Percentiles rank a stretch among this genome's conserved stretches.
Evolutionary conservation across 441 rosid genomes (phyloP).

Genomic region (Euphorbia corollata): DNA sequence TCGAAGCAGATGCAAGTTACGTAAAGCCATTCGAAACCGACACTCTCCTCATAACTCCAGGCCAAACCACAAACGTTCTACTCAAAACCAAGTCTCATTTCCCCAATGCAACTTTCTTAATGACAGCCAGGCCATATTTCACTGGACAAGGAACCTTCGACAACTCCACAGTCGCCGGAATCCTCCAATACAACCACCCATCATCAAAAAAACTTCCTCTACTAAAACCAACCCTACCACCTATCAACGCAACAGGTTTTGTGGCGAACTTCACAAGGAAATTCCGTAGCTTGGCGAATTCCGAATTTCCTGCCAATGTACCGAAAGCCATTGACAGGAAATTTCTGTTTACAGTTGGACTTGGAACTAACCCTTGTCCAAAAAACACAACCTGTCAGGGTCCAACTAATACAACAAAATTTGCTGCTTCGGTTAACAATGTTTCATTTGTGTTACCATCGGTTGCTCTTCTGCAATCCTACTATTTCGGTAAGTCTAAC

Average conservation of each 20-base stretch:
- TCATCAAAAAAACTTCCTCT: conserved; percentile 19
- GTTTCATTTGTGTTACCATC: conserved; percentile 47
- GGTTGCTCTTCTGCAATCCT: conserved; percentile 42
- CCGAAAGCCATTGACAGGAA: conserved; percentile 41
- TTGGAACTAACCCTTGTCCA: conserved; percentile 56
- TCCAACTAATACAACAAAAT: conserved; percentile 41
- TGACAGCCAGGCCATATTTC: conserved; percentile 65
- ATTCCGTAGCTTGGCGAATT: conserved; percentile 46
- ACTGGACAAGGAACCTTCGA: conserved; percentile 55
- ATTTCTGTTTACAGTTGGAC: conserved; percentile 50
- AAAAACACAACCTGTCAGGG: conserved; percentile 64
- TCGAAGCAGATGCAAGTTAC: conserved; percentile 68
- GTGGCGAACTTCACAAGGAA: conserved; percentile 40
- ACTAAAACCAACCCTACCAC: conserved; percentile 40
- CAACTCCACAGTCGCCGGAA: conserved; percentile 50
- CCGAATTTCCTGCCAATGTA: conserved; percentile 49
- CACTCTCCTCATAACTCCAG: conserved; percentile 42
- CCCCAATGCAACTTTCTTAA: conserved; percentile 47
- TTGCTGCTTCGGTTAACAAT: conserved; percentile 59
- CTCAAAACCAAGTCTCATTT: conserved; percentile 42
- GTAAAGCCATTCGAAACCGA: conserved; percentile 58
- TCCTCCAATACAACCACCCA: conserved; percentile 46
- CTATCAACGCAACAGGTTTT: conserved; percentile 37
- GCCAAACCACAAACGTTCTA: conserved; percentile 70
- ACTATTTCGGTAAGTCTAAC: conserved; percentile 32